These are phyloP conservation scores for Globisporangium apiculatum DNA, from an alignment of 352 stramenopile species.

Conservation along the genomic window DNA sequence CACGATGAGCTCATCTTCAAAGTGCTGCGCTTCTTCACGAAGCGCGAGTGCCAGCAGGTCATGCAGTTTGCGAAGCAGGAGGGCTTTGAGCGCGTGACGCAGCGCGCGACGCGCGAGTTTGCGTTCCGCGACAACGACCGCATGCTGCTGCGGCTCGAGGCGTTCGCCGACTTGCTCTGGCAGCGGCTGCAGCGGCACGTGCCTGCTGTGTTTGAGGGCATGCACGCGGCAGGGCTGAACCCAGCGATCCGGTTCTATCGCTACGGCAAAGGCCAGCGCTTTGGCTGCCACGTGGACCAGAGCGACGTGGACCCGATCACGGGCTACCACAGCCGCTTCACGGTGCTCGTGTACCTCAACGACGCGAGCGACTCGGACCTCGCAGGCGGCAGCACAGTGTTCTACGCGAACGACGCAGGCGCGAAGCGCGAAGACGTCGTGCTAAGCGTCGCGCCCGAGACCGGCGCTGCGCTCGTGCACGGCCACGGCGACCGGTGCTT, in stretches of 20 bases:
- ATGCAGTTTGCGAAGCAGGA: conserved; percentile 46
- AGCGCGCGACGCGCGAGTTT: conserved; percentile 53
- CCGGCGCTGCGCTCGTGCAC: conserved; percentile 61
- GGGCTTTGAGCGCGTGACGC: conserved; percentile 62
- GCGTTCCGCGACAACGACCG: conserved; percentile 77
- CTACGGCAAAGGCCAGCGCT: conserved; percentile 59
- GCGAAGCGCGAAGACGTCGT: conserved; percentile 39
- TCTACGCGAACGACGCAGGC: conserved; percentile 52
- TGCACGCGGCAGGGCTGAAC: conserved; percentile 62
- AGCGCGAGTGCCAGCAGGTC: conserved; percentile 49
- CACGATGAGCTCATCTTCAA: conserved; percentile 62
- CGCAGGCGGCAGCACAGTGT: conserved; percentile 53
- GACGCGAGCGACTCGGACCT: conserved; percentile 70
- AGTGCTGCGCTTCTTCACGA: conserved; percentile 56
- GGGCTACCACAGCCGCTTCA: conserved; percentile 69
- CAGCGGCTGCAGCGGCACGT: conserved; percentile 48
- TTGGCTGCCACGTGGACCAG: conserved; percentile 81
- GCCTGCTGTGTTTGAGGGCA: conserved; percentile 47
- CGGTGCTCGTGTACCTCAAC: conserved; percentile 79
- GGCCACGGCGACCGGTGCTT: conserved; percentile 69
- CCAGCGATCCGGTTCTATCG: conserved; percentile 72
- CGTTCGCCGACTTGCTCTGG: conserved; percentile 65
- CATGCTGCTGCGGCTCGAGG: conserved; percentile 50
- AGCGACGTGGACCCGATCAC: conserved; percentile 73
- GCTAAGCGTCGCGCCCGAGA: conserved; percentile 52